phyloP scores from a whole-genome alignment of 768 basidiomycete genomes.

The Termitomyces bulborhizus region DNA sequence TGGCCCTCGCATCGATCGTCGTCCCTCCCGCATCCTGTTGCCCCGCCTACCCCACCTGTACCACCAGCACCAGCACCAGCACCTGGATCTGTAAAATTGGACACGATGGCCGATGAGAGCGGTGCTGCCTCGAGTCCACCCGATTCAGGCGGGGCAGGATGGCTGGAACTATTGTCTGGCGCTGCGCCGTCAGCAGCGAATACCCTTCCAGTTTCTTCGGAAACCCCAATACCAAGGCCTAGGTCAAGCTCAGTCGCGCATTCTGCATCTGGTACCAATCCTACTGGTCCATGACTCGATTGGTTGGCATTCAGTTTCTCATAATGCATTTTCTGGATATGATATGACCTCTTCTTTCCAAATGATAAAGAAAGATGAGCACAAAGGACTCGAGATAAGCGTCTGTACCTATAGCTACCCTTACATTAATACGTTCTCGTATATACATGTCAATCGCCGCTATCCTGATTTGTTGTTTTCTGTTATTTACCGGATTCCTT shows the following conservation, averaged over 20 bases:
- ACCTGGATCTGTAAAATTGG: background rate
- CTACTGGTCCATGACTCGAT: background rate
- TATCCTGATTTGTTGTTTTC: background rate
- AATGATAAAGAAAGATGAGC: background rate
- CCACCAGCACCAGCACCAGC: no score
- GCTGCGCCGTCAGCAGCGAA: background rate
- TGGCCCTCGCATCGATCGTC: no score
- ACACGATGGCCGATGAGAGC: background rate
- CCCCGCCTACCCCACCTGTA: no score
- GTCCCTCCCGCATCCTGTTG: no score
- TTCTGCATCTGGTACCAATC: background rate
- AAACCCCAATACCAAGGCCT: background rate
- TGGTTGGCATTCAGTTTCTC: background rate
- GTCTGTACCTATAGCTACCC: background rate
- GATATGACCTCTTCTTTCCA: background rate
- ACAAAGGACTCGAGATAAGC: background rate
- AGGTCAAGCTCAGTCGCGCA: background rate
- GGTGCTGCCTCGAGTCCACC: background rate
- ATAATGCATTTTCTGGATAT: background rate
- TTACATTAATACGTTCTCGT: constrained; percentile 1
- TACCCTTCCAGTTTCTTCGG: background rate
- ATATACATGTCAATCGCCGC: background rate
- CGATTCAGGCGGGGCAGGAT: constrained; percentile 1
- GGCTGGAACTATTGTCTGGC: constrained; percentile 10
- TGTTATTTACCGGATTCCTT: background rate